Evolutionary conservation across 176 grass and related monocot genomes (phyloP), one percentile per base, ranked within the genome.

Genomic region (Hyparrhenia diplandra): DNA sequence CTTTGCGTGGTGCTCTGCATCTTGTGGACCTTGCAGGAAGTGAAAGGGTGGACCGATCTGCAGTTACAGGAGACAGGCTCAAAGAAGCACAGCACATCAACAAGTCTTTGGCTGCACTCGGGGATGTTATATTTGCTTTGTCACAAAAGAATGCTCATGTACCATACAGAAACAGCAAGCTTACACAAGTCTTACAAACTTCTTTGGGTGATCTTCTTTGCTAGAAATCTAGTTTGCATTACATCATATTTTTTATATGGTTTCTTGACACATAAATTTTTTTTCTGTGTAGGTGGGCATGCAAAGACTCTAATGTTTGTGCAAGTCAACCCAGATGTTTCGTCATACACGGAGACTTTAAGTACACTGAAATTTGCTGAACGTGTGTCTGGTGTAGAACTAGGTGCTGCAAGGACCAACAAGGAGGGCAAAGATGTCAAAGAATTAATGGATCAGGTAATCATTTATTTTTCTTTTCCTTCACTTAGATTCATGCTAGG

Each of bases 61-160:
- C 82, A 6, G 93, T 90, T 70, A 93, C 85, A 69, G 93, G 93
- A 59, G 88, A 97, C 42, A 92, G 93, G 61, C 84, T 97, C 37
- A 93, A 93, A 93, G 93, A 97, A 86, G 90, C 93, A 75, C 93
- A 97, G 24, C 93, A 93, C 63, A 97, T 97, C 67, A 97, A 97
- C 73, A 97, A 93, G 67, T 97, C 93, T 39, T 84, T 97, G 43
- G 89, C 90, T 78, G 88, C 93, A 72, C 90, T 97, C 6, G 90
- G 93, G 27, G 93, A 97, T 68, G 93, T 97, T 66, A 97, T 97
- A 84, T 93, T 93, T 87, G 82, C 93, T 49, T 79, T 97, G 64
- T 87, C 93, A 40, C 93, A 97, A 67, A 93, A 91, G 72, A 97
- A 78, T 42, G 64, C 64, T 6, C 93, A 97, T 73, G 90, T 93